A percentile compares a stretch with the other conserved stretches of the same genome.
Conservation (phyloP, 805 yeast species). For the Helenozyma rhizophorensis region DNA sequence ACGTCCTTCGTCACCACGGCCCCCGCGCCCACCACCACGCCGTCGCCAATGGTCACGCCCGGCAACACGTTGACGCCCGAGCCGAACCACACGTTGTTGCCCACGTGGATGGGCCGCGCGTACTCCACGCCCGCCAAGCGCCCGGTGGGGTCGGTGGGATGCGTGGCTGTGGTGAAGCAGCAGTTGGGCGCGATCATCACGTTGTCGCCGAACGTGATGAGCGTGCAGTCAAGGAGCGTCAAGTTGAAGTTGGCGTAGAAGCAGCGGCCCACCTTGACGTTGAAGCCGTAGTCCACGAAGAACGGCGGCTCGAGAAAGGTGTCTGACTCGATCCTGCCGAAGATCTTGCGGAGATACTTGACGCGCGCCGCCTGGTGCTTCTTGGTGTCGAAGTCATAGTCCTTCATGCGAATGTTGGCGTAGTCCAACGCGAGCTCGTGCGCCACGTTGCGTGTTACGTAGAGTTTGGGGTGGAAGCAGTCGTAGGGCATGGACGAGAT, state of each 20-base stretch:
- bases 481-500: slow-evolving; percentile 48
- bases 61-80: slow-evolving; percentile 52
- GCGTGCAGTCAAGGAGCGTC: slow-evolving; percentile 54
- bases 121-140: slow-evolving; percentile 46
- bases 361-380: slow-evolving; percentile 33
- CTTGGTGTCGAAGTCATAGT: slow-evolving; percentile 23
- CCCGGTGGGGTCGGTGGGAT: slow-evolving; percentile 48
- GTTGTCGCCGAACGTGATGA: slow-evolving; percentile 56
- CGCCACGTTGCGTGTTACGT: slow-evolving; percentile 24
- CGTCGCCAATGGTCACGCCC: slow-evolving; percentile 63
- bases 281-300: slow-evolving; percentile 63
- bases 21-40: slow-evolving; percentile 63
- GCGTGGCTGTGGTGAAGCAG: slow-evolving; percentile 58
- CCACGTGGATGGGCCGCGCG: slow-evolving; percentile 55
- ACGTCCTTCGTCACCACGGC: slow-evolving; percentile 57
- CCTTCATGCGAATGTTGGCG: slow-evolving; percentile 27
- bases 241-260: slow-evolving; percentile 58
- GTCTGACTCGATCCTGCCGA: slow-evolving; percentile 46
- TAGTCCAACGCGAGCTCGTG: slow-evolving; percentile 36
- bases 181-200: slow-evolving; percentile 64
- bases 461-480: slow-evolving; percentile 24
- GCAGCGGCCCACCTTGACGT: slow-evolving; percentile 50
- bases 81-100: slow-evolving; percentile 68
- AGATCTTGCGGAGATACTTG: slow-evolving; percentile 32
- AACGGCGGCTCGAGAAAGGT: slow-evolving; percentile 55